A percentile compares a stretch with the other conserved stretches of the same genome.
Conservation (phyloP, 2,329 filamentous ascomycete species). For the Venturia asperata region DNA sequence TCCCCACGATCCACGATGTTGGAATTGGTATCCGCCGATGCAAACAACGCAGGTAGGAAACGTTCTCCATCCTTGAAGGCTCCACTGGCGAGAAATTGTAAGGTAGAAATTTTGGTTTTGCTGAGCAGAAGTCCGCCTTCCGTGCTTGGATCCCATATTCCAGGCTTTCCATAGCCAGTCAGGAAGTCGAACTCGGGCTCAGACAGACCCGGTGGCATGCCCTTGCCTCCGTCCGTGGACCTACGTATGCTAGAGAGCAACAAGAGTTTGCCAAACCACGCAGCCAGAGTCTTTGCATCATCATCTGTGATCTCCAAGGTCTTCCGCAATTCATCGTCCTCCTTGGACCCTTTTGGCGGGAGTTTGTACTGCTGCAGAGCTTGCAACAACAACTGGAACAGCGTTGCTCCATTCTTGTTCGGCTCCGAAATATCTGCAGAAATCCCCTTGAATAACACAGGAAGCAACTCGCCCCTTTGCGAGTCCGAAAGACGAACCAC, state of each 20-base stretch:
- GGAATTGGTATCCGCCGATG: conserved; percentile 74
- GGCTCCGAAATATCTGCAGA: conserved; percentile 51
- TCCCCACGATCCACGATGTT: conserved; percentile 79
- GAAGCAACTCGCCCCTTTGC: conserved; percentile 38
- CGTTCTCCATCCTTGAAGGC: conserved; percentile 78
- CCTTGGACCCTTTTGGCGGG: conserved; percentile 68
- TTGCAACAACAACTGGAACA: conserved; percentile 78
- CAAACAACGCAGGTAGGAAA: conserved; percentile 75
- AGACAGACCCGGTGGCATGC: conserved; percentile 54
- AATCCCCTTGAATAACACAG: conserved; percentile 47
- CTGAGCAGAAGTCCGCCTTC: conserved; percentile 58
- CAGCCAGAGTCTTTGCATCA: conserved; percentile 67
- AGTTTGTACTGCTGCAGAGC: conserved; percentile 64
- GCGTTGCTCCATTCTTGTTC: conserved; percentile 50
- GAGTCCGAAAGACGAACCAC: conserved; percentile 49
- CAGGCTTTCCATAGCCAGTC: conserved; percentile 57
- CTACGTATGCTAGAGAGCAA: conserved; percentile 48
- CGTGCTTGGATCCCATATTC: conserved; percentile 58
- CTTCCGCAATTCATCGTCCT: conserved; percentile 63
- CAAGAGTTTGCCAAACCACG: conserved; percentile 70
- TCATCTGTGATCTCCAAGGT: conserved; percentile 60
- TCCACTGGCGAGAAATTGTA: conserved; percentile 71
- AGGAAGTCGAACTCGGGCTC: conserved; percentile 63
- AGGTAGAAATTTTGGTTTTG: conserved; percentile 61
- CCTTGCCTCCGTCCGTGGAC: conserved; percentile 34